phyloP scores from a whole-genome alignment of 257 asterid genomes.

The Linderniella brevidens region DNA sequence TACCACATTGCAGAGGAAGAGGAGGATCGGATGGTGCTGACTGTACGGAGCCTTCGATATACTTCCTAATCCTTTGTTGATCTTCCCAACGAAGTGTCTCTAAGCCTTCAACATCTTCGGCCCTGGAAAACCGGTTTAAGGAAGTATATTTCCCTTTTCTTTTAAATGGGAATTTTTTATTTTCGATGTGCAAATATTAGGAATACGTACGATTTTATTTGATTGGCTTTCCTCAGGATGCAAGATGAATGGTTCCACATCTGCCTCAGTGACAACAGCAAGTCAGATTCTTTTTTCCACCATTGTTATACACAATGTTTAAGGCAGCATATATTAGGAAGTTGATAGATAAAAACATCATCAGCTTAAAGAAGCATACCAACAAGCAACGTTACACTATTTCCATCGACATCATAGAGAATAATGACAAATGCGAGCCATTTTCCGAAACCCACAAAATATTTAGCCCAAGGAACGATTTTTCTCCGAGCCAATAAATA shows the following conservation, averaged over 20 bases:
- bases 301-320: too few species aligned
- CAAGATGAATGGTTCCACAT: constrained; percentile 93
- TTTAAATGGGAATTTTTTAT: too few species aligned
- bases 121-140: constrained; percentile 21
- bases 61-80: constrained; percentile 63
- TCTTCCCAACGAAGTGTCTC: constrained; percentile 93
- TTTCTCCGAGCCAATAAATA: background rate
- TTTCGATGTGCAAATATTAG: too few species aligned
- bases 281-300: constrained; percentile 9
- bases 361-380: too few species aligned
- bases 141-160: background rate
- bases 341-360: too few species aligned
- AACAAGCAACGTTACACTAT: too few species aligned
- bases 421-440: too few species aligned
- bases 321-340: too few species aligned
- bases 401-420: too few species aligned
- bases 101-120: constrained; percentile 82
- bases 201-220: constrained; percentile 56
- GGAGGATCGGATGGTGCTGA: constrained; percentile 21
- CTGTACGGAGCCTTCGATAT: constrained; percentile 25
- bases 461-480: background rate
- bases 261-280: constrained; percentile 30
- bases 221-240: constrained; percentile 54
- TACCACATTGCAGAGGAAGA: constrained; percentile 24
- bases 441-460: too few species aligned